Percentiles rank a stretch among this genome's conserved stretches.
Evolutionary conservation across 2,329 filamentous ascomycete genomes (phyloP).

Genomic region (Furcasterigmium sp.): DNA sequence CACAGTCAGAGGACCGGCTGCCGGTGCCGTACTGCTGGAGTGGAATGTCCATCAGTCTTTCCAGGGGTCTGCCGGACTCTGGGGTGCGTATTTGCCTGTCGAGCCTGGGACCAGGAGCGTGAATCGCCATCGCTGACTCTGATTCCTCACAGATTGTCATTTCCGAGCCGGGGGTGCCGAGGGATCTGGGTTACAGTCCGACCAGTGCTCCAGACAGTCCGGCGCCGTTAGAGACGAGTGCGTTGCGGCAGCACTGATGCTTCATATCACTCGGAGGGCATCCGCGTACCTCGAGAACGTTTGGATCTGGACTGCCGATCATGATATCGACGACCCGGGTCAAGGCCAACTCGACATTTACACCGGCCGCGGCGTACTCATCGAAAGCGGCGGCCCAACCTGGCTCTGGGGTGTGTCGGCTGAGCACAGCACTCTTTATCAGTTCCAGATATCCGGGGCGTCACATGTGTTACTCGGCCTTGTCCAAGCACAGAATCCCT

Average conservation of each 20-base stretch:
- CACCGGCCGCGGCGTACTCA: slow-evolving; percentile 16
- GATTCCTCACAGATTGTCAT: too few relatives aligned
- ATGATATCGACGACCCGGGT: slow-evolving; percentile 24
- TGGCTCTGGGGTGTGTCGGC: slow-evolving; percentile 35
- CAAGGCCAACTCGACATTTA: slow-evolving; percentile 15
- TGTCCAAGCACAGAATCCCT: slow-evolving; percentile 27
- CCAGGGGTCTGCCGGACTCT: slow-evolving; percentile 16
- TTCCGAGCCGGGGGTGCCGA: slow-evolving; percentile 31
- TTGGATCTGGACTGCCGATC: slow-evolving; percentile 39
- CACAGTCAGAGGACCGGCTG: slow-evolving; percentile 49
- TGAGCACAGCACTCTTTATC: slow-evolving; percentile 40
- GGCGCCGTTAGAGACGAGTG: slow-evolving; percentile 23
- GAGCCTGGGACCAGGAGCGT: not conserved
- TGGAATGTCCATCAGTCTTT: slow-evolving; percentile 50
- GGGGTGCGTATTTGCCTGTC: too few relatives aligned
- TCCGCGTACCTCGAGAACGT: slow-evolving; percentile 19
- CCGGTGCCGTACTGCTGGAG: slow-evolving; percentile 57
- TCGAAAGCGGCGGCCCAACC: slow-evolving; percentile 21
- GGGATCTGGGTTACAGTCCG: slow-evolving; percentile 10
- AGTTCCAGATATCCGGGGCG: slow-evolving; percentile 39
- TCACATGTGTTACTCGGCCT: slow-evolving; percentile 39
- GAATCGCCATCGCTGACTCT: slow-evolving; percentile 4
- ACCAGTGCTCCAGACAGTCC: slow-evolving; percentile 14
- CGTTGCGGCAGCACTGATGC: slow-evolving; percentile 17
- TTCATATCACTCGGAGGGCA: slow-evolving; percentile 23